A percentile compares a stretch with the other conserved stretches of the same genome.
Evolutionary conservation across 2,329 filamentous ascomycete genomes (phyloP).

Genomic region (Gaeumannomyces sp.): DNA sequence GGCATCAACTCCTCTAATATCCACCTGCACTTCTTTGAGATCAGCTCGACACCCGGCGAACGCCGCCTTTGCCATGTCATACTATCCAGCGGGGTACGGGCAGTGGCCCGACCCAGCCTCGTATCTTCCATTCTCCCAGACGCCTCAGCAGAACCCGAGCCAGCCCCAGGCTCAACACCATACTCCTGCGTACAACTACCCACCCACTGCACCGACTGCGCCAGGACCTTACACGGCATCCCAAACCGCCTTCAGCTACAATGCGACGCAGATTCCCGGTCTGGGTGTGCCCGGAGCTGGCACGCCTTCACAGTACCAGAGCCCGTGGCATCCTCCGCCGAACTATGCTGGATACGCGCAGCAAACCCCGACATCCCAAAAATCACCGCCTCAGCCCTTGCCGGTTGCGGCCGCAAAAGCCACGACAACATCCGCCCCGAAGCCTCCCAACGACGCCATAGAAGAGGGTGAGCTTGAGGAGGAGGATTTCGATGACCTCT

Average conservation of each 20-base stretch:
- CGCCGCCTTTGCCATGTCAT: slow-evolving; percentile 28
- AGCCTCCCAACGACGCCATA: slow-evolving; percentile 17
- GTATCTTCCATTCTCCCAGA: slow-evolving; percentile 15
- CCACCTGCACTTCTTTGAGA: neutral
- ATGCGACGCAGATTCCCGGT: slow-evolving; percentile 32
- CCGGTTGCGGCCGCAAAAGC: neutral
- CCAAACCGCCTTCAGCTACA: slow-evolving; percentile 32
- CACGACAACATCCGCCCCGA: neutral
- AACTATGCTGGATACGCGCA: neutral
- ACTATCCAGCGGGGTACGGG: slow-evolving; percentile 30
- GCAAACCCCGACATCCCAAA: neutral
- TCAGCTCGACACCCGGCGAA: neutral
- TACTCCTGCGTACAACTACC: slow-evolving; percentile 18
- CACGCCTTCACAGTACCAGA: neutral
- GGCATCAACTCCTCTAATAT: neutral
- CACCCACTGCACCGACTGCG: slow-evolving; percentile 8
- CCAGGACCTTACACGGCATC: slow-evolving; percentile 21
- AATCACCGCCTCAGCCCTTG: neutral
- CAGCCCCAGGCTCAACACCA: slow-evolving; percentile 3
- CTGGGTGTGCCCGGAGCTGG: slow-evolving; percentile 20
- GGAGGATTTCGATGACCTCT: slow-evolving; percentile 53
- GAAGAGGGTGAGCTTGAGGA: slow-evolving; percentile 79
- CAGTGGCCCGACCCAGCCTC: slow-evolving; percentile 14
- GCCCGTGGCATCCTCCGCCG: slow-evolving; percentile 5
- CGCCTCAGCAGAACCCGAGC: slow-evolving; percentile 15